Percentiles rank a stretch among this genome's conserved stretches.
Evolutionary conservation across 345 rosid species (phyloP).

Genomic region (Gynandropsis gynandra): DNA sequence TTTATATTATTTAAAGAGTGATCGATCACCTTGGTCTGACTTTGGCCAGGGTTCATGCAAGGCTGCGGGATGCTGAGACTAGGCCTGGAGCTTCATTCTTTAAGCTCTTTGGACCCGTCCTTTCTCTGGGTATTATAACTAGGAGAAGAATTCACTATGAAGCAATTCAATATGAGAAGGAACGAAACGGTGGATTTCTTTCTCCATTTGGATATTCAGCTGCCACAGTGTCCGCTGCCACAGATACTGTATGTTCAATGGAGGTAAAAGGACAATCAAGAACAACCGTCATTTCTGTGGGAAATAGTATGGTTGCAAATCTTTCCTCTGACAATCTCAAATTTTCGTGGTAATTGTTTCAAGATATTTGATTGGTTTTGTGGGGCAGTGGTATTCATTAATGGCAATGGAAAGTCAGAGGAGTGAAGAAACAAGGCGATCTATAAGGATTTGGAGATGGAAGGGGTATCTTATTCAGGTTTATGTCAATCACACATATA

Average conservation of each 20-base stretch:
- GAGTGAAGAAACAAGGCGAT: slow-evolving; percentile 22
- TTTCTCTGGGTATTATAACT: slow-evolving; percentile 72
- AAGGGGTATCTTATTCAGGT: slow-evolving; percentile 82
- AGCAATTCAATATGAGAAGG: slow-evolving; percentile 72
- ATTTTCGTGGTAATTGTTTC: background rate
- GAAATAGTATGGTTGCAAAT: background rate
- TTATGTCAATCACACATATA: slow-evolving; percentile 7
- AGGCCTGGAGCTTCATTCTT: slow-evolving; percentile 75
- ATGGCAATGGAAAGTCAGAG: slow-evolving; percentile 46
- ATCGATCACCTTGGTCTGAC: slow-evolving; percentile 5
- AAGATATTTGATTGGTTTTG: slow-evolving; percentile 21
- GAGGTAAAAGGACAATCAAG: slow-evolving; percentile 44
- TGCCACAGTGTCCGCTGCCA: slow-evolving; percentile 56
- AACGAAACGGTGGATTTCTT: slow-evolving; percentile 76
- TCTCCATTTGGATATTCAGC: slow-evolving; percentile 90
- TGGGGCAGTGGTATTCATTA: slow-evolving; percentile 75
- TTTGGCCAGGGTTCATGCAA: slow-evolving; percentile 57
- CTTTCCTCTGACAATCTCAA: background rate
- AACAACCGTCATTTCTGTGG: background rate
- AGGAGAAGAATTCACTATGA: slow-evolving; percentile 71
- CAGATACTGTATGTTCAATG: slow-evolving; percentile 63
- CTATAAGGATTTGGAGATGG: slow-evolving; percentile 75
- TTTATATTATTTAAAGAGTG: no score
- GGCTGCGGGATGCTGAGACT: slow-evolving; percentile 50
- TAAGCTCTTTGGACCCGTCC: slow-evolving; percentile 64